Evolutionary conservation across 1,284 basidiomycete genomes (phyloP).

Genomic region (Austroboletus olivaceoglutinosus): DNA sequence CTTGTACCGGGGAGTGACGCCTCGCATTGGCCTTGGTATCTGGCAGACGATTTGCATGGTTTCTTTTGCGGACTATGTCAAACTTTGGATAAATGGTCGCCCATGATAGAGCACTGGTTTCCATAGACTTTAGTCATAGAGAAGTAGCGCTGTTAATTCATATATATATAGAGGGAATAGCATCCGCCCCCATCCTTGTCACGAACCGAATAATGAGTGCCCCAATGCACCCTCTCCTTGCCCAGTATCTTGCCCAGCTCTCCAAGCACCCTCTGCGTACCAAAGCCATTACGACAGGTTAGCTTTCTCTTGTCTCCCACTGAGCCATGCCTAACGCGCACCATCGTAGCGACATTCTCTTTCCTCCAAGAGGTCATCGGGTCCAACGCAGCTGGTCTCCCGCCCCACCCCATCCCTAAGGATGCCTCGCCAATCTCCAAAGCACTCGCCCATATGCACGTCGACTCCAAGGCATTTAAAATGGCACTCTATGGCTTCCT

Average conservation of each 20-base stretch:
- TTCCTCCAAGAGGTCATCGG: conserved; percentile 83
- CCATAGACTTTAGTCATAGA: conserved; percentile 19
- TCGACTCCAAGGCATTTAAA: conserved; percentile 69
- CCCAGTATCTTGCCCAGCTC: conserved; percentile 63
- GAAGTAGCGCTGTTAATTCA: conserved; percentile 14
- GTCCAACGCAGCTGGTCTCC: conserved; percentile 62
- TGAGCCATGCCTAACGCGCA: conserved; percentile 3
- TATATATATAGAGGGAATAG: not conserved
- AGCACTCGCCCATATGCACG: conserved; percentile 52
- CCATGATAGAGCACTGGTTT: conserved; percentile 16
- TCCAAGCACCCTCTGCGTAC: conserved; percentile 67
- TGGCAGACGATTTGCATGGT: conserved; percentile 99
- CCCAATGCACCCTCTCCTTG: conserved; percentile 50
- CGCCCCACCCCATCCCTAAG: conserved; percentile 49
- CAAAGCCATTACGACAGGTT: conserved; percentile 70
- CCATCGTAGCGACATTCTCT: conserved; percentile 54
- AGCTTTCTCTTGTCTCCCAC: not conserved
- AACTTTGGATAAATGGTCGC: conserved; percentile 60
- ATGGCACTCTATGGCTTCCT: conserved; percentile 84
- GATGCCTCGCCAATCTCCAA: conserved; percentile 54
- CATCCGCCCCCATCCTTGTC: too few relatives aligned
- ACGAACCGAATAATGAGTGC: conserved; percentile 33
- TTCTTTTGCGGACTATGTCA: conserved; percentile 94
- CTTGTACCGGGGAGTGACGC: conserved; percentile 95
- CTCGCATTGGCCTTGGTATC: conserved; percentile 92